Percentiles rank a stretch among this genome's conserved stretches.
These are phyloP conservation scores for Chlamydomonas sp. DNA, from an alignment of 139 green algal species.

Conservation along the genomic window DNA sequence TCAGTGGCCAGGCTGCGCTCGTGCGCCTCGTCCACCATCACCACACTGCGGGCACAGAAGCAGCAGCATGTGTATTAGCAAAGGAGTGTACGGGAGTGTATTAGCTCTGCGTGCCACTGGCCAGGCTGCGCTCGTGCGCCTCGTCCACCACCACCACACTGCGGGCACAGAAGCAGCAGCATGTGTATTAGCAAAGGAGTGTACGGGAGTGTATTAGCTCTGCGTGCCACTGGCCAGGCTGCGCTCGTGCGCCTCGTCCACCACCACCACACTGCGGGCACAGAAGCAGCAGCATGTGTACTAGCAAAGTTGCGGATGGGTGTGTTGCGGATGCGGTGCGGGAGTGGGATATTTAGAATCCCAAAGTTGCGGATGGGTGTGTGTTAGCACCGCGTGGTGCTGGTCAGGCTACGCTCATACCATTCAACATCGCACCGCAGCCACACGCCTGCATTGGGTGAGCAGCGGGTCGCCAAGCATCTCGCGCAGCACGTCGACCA, in stretches of 20 bases:
- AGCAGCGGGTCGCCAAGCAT: constrained; percentile 91
- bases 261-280: constrained; percentile 85
- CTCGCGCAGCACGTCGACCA: constrained; percentile 74
- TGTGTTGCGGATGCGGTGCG: too few relatives aligned
- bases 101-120: constrained; percentile 89
- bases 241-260: constrained; percentile 95
- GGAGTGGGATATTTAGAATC: too few relatives aligned
- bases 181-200: neutral
- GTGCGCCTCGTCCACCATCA: constrained; percentile 96
- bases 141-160: constrained; percentile 95
- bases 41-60: constrained; percentile 81
- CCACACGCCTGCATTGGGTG: constrained; percentile 66
- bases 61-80: neutral
- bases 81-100: neutral
- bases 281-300: neutral
- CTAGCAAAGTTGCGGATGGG: too few relatives aligned
- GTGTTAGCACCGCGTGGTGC: constrained; percentile 66
- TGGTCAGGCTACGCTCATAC: constrained; percentile 89
- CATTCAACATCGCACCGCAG: too few relatives aligned
- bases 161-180: too few relatives aligned
- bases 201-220: too few relatives aligned
- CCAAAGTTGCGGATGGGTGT: neutral
- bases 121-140: constrained; percentile 89
- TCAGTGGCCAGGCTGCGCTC: constrained; percentile 90
- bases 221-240: constrained; percentile 85